Base-by-base conservation (phyloP, 805 yeast genomes). In the Zygosaccharomyces bisporus region DNA sequence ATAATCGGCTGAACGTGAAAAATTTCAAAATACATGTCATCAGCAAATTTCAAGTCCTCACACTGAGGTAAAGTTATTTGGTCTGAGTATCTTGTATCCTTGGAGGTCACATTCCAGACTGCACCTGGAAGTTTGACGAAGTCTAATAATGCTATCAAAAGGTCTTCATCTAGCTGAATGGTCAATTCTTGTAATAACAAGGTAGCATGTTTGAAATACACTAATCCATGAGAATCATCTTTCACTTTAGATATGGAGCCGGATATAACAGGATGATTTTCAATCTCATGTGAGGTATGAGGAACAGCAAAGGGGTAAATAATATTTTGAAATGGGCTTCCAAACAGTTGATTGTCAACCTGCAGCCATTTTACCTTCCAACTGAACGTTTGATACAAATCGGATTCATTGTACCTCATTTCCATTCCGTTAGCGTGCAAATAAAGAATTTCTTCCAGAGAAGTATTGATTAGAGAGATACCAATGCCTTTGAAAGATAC, bases 331-430 rank as follows among this genome's bases (percentile, higher is more conserved):
- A 76, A 93, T 1, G 83, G 76, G 9, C 95, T 86, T 3, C 96
- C 95, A 56, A 81, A 87, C 38, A 91, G 67, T 60, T 89, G 96
- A 57, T 93, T 91, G 62, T 93, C 99, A 38, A 91, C 73, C 64
- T 93, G 99, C 24, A 93, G 70, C 99, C 99, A 95, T 59, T 91
- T 90, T 55, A 90, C 65, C 58, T 88, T 89, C 67, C 82, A 68
- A 50, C 90, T 80, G 34, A 86, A 55, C 13, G 86, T 86, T 60
- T 89, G 95, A 54, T 86, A 87, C 16, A 87, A 65, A 25, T 87
- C 93, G 0, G 96, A 84, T 50, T 87, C 91, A 56, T 83, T 85
- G 63, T 83, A 88, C 35, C 84, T 72, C 14, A 90, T 47, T 57
- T 89, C 96, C 43, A 89, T 60, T 1, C 97, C 97, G 42, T 87